A percentile compares a stretch with the other conserved stretches of the same genome.
Conservation (phyloP, 1,284 basidiomycete genomes). For the Marasmius sp. region DNA sequence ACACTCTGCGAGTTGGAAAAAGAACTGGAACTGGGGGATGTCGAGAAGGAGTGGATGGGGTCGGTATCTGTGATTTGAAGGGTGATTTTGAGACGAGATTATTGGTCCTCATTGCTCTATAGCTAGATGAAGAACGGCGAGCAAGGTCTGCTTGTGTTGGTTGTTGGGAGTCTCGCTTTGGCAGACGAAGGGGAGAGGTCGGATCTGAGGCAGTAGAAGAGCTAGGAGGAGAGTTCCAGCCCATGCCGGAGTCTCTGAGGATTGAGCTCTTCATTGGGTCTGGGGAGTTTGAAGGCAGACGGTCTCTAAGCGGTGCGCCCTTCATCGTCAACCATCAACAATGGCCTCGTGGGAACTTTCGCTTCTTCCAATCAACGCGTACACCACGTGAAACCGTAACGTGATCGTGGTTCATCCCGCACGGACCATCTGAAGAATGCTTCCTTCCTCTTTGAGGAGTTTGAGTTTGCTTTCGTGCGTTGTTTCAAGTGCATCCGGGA, state of each 20-base stretch:
- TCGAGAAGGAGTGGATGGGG: conserved; percentile 42
- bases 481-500: background rate
- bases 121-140: conserved; percentile 78
- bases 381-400: background rate
- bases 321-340: conserved; percentile 6
- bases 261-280: conserved; percentile 66
- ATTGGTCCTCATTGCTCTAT: conserved; percentile 78
- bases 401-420: background rate
- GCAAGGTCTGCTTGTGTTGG: conserved; percentile 45
- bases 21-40: conserved; percentile 30
- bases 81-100: conserved; percentile 88
- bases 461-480: background rate
- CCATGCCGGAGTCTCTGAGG: conserved; percentile 56
- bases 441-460: background rate
- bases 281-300: conserved; percentile 61
- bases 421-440: background rate
- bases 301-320: conserved; percentile 51
- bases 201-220: conserved; percentile 30
- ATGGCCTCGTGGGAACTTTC: background rate
- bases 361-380: background rate
- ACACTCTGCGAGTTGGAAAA: conserved; percentile 53
- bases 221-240: conserved; percentile 46
- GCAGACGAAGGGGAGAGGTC: conserved; percentile 68
- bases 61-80: conserved; percentile 71
- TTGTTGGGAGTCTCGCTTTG: conserved; percentile 59